phyloP scores from a whole-genome alignment of 1,139 yeast species.

The Pichia norvegensis region DNA sequence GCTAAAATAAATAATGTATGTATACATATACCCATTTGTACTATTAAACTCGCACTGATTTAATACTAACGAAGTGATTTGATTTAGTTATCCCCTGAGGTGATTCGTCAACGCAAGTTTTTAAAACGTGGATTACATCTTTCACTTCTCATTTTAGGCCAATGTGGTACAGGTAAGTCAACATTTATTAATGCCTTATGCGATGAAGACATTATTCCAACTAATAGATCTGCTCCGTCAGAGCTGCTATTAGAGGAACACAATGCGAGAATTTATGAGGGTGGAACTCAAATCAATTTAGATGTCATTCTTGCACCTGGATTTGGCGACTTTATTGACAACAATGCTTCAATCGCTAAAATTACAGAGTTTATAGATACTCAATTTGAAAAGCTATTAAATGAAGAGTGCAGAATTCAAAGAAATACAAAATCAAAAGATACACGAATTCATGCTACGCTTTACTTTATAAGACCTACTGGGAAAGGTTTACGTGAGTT shows the following conservation, averaged over 20 bases:
- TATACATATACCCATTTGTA: neutral
- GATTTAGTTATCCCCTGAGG: slow-evolving; percentile 32
- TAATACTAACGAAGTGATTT: neutral
- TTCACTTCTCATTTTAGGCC: slow-evolving; percentile 52
- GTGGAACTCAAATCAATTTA: slow-evolving; percentile 36
- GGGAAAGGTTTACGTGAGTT: slow-evolving; percentile 71
- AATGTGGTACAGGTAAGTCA: slow-evolving; percentile 54
- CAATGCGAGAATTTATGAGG: slow-evolving; percentile 29
- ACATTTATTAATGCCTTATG: slow-evolving; percentile 59
- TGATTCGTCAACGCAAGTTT: slow-evolving; percentile 41
- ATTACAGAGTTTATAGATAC: slow-evolving; percentile 32
- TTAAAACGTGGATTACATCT: slow-evolving; percentile 51
- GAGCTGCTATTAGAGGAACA: slow-evolving; percentile 22
- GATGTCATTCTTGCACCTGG: slow-evolving; percentile 39
- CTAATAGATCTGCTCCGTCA: slow-evolving; percentile 21
- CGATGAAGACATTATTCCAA: slow-evolving; percentile 28
- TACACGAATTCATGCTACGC: slow-evolving; percentile 84
- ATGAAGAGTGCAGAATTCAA: slow-evolving; percentile 40
- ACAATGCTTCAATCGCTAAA: slow-evolving; percentile 19
- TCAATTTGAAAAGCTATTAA: slow-evolving; percentile 34
- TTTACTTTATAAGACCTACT: slow-evolving; percentile 86
- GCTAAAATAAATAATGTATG: slow-evolving; percentile 8
- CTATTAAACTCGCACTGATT: neutral
- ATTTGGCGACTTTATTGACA: slow-evolving; percentile 36
- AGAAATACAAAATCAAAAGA: slow-evolving; percentile 42